Conservation (phyloP, 1,284 basidiomycete species). For the Mycena citricolor region DNA sequence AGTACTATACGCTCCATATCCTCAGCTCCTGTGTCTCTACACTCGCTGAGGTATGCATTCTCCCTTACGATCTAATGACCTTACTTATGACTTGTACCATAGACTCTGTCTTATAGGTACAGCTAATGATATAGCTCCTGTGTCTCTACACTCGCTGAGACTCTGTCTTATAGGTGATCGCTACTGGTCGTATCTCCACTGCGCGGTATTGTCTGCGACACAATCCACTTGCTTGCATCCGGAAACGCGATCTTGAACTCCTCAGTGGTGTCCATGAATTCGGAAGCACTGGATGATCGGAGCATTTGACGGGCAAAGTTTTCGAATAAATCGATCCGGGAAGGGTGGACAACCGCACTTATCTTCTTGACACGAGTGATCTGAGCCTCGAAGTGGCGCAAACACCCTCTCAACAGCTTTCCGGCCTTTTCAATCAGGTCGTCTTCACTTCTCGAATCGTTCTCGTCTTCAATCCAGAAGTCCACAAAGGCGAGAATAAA, state of each 20-base stretch:
- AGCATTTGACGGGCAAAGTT: conserved; percentile 22
- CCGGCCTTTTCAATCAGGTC: not conserved
- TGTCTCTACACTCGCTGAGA: too few species aligned
- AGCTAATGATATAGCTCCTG: too few species aligned
- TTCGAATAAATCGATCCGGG: not conserved
- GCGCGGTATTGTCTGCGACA: too few species aligned
- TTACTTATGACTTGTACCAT: too few species aligned
- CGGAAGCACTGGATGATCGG: not conserved
- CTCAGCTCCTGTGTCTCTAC: too few species aligned
- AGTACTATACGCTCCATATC: too few species aligned
- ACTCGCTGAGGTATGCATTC: too few species aligned
- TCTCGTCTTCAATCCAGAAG: conserved; percentile 3
- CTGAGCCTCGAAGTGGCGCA: conserved; percentile 29
- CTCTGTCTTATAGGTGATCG: too few species aligned
- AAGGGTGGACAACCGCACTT: conserved; percentile 22
- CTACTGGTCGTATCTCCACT: too few species aligned
- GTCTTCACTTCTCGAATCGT: not conserved
- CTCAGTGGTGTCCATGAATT: conserved; percentile 12
- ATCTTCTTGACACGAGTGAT: conserved; percentile 29
- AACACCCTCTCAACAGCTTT: conserved; percentile 13
- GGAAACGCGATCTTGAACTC: conserved; percentile 26
- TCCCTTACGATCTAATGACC: too few species aligned
- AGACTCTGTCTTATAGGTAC: too few species aligned
- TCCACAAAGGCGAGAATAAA: conserved; percentile 14
- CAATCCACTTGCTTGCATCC: conserved; percentile 26